Evolutionary conservation across 2,329 filamentous ascomycete species (phyloP).

Genomic region (Westerdykella sp.): DNA sequence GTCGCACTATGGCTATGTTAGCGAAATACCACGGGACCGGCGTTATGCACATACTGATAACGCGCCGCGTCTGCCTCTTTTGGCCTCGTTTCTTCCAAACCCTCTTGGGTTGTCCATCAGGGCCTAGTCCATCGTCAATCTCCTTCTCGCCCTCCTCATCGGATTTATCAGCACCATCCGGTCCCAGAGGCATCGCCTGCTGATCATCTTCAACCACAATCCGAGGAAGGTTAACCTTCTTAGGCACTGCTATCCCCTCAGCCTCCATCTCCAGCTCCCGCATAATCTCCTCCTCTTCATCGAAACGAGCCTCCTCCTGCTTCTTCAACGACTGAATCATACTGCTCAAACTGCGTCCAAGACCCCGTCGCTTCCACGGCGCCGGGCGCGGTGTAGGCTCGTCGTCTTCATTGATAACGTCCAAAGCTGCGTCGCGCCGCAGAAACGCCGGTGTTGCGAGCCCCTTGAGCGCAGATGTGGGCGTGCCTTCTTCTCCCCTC

Average conservation of each 20-base stretch:
- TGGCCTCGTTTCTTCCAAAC: constrained; percentile 78
- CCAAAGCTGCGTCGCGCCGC: constrained; percentile 47
- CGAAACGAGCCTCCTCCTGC: constrained; percentile 47
- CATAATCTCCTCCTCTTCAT: constrained; percentile 69
- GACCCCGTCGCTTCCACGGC: constrained; percentile 40
- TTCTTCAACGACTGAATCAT: constrained; percentile 66
- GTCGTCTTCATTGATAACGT: constrained; percentile 49
- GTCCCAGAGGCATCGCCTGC: constrained; percentile 40
- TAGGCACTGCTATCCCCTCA: constrained; percentile 18
- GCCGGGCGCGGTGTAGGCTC: constrained; percentile 28
- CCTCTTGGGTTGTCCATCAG: constrained; percentile 55
- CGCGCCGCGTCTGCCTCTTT: constrained; percentile 67
- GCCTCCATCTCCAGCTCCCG: constrained; percentile 59
- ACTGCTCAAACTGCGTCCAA: constrained; percentile 66
- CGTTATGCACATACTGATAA: constrained; percentile 46
- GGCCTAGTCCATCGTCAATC: constrained; percentile 36
- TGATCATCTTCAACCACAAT: constrained; percentile 42
- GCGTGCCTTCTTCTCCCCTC: constrained; percentile 35
- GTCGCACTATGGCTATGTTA: constrained; percentile 34
- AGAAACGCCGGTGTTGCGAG: constrained; percentile 69
- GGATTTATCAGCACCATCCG: constrained; percentile 50
- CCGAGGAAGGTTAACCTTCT: constrained; percentile 18
- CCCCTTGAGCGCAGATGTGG: constrained; percentile 28
- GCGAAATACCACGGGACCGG: constrained; percentile 1
- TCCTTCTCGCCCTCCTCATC: constrained; percentile 53